Percentiles rank a stretch among this genome's conserved stretches.
Evolutionary conservation across 2,329 filamentous ascomycete genomes (phyloP).

Genomic region (Claviceps maximensis): DNA sequence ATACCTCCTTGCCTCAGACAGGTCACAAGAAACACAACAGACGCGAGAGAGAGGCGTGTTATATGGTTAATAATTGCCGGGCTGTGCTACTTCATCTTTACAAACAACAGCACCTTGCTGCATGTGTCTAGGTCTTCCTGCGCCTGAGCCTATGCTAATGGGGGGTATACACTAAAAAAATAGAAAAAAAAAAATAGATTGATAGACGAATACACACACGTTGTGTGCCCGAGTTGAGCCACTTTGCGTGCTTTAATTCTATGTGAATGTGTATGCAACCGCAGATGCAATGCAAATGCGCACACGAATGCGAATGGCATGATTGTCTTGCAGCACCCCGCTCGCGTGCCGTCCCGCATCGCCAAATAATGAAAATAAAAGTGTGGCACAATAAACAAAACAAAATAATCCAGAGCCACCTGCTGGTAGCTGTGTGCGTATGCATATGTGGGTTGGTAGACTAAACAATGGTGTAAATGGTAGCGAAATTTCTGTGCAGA

Average conservation of each 20-base stretch:
- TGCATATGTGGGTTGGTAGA: not conserved
- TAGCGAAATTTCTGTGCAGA: not conserved
- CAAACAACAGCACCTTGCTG: not conserved
- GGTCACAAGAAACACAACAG: too few relatives aligned
- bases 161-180: slow-evolving; percentile 14
- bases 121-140: not conserved
- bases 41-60: too few relatives aligned
- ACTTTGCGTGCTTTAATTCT: not conserved
- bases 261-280: not conserved
- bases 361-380: not conserved
- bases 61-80: not conserved
- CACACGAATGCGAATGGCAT: not conserved
- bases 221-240: not conserved
- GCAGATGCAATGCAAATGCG: not conserved
- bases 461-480: not conserved
- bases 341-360: not conserved
- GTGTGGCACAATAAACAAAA: not conserved
- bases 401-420: not conserved
- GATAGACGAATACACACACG: slow-evolving; percentile 5
- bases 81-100: not conserved
- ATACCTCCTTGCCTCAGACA: too few relatives aligned
- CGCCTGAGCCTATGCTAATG: not conserved
- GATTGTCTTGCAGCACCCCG: not conserved
- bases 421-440: not conserved
- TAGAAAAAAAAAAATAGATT: slow-evolving; percentile 18